These are phyloP conservation scores for Didymella pomorum DNA, from an alignment of 2,329 filamentous ascomycete genomes.

Conservation along the genomic window DNA sequence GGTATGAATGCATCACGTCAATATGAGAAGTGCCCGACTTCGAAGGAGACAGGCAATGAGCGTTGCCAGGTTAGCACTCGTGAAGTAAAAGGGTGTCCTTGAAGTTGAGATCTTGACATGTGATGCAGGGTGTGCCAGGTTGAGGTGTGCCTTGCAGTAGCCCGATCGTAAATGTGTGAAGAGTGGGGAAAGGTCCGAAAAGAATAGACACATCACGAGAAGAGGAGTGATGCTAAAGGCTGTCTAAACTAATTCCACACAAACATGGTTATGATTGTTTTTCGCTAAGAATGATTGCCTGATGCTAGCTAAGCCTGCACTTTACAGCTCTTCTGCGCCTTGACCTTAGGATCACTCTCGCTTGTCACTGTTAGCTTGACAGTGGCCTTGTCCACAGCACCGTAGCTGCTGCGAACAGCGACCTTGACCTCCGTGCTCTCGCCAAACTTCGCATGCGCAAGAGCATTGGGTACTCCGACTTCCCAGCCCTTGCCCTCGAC, in stretches of 20 bases:
- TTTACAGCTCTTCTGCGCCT: conserved; percentile 24
- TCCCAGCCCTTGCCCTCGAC: conserved; percentile 59
- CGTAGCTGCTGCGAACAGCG: conserved; percentile 50
- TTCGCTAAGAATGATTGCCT: no score
- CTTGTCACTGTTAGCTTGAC: conserved; percentile 58
- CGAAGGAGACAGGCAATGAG: not conserved
- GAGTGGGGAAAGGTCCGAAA: not conserved
- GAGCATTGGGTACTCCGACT: conserved; percentile 52
- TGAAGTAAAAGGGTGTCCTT: not conserved
- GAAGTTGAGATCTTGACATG: not conserved
- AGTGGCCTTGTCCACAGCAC: conserved; percentile 45
- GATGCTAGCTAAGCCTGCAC: not conserved
- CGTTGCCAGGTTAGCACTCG: not conserved
- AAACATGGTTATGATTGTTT: no score
- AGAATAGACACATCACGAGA: not conserved
- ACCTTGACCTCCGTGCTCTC: conserved; percentile 52
- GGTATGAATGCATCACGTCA: not conserved
- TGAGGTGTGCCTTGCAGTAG: conserved; percentile 16
- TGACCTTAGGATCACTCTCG: conserved; percentile 51
- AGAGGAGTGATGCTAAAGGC: not conserved
- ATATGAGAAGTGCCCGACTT: not conserved
- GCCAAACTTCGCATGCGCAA: conserved; percentile 55
- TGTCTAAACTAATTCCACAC: no score
- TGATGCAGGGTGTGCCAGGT: not conserved
- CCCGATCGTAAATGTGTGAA: not conserved